Evolutionary conservation across 352 stramenopile species (phyloP).

Genomic region (Phytophthora colocasiae): DNA sequence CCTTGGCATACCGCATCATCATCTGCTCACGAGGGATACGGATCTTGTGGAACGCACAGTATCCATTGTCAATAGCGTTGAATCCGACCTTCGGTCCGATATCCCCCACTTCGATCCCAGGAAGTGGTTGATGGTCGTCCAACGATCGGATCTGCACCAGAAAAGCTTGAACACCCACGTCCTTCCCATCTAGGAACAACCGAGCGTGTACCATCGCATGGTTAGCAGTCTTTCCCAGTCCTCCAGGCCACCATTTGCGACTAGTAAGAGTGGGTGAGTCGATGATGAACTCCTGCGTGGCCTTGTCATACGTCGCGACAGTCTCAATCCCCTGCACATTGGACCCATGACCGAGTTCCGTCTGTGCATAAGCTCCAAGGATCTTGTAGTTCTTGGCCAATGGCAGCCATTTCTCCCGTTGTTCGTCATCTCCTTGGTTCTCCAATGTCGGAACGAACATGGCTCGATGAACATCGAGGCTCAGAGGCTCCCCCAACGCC

Average conservation of each 20-base stretch:
- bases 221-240: slow-evolving; percentile 44
- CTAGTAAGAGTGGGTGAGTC: slow-evolving; percentile 94
- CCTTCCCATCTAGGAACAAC: slow-evolving; percentile 33
- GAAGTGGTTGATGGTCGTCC: slow-evolving; percentile 33
- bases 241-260: slow-evolving; percentile 95
- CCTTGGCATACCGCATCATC: slow-evolving; percentile 45
- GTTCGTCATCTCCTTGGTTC: slow-evolving; percentile 32
- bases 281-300: slow-evolving; percentile 93
- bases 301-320: slow-evolving; percentile 65
- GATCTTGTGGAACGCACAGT: slow-evolving; percentile 39
- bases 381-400: slow-evolving; percentile 38
- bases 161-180: slow-evolving; percentile 40
- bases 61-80: slow-evolving; percentile 38
- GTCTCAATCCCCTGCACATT: slow-evolving; percentile 45
- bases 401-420: slow-evolving; percentile 36
- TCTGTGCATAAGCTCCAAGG: slow-evolving; percentile 39
- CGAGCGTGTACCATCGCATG: slow-evolving; percentile 40
- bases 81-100: slow-evolving; percentile 44
- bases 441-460: slow-evolving; percentile 44
- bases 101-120: slow-evolving; percentile 38
- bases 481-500: slow-evolving; percentile 26
- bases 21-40: slow-evolving; percentile 35
- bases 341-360: slow-evolving; percentile 42
- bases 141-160: slow-evolving; percentile 38
- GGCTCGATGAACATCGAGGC: slow-evolving; percentile 28